Base-by-base conservation (phyloP, 1,284 basidiomycete genomes). In the Laetiporus sulphureus region DNA sequence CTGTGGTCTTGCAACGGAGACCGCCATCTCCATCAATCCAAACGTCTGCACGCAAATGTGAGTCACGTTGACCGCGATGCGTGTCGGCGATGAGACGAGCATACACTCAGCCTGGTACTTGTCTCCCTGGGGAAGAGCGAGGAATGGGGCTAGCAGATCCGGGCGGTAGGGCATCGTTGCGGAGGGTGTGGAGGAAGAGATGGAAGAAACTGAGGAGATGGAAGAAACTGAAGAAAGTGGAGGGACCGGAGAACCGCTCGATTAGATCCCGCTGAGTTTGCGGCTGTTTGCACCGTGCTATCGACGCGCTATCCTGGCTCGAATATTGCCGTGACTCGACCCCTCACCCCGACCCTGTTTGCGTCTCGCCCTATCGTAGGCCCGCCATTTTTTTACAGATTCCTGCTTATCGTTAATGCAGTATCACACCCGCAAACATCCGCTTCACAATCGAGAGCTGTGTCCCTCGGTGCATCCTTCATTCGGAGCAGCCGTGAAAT, bases 1-100 rank as follows among this genome's bases (percentile, higher is more conserved):
- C 86, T 40, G 86, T 95, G 51, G 92, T 96, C 76, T 97, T 97
- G 57, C 83, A 93, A 64, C 93, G 90, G 52, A 96, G 78, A 54
- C 90, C 93, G 52, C 78, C 76, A 63, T 94, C 87, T 53, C 91
- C 91, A 63, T 96, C 92, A 61, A 95, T 83, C 92, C 92, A 96
- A 68, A 95, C 86, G 67, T 95, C 90, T 93, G 65, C 41, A 47
- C 44, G 42, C 45, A 46, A 49, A 51, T 41, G 53, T 55, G 49
- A 62, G 56, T 48, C 41, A 51, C 32, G 44, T 40, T 43, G 41
- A 46, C 32, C 19, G 7, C 25, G 33, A 18, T 19, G 37, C 32
- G 35, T 16, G 38, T 37, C 34, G 32, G 16, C 40, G 6, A 12
- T 35, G 31, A 35, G 49, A 46, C 45, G 43, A 22, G 40, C 60